phyloP scores from a whole-genome alignment of 2,329 filamentous ascomycete genomes.

The Microsporum audouinii region DNA sequence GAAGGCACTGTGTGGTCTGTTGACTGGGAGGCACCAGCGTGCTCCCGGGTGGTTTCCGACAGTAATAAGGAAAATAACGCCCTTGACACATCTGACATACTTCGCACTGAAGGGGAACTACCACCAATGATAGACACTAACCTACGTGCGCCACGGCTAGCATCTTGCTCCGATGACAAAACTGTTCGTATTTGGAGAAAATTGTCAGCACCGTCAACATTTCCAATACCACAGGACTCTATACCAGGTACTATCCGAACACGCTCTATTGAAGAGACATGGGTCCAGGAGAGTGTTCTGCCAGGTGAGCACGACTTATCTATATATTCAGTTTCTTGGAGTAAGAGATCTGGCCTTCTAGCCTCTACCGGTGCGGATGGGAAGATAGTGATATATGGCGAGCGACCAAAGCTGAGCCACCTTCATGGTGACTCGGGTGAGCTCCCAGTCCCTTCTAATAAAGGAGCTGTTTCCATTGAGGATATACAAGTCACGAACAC shows the following conservation, averaged over 20 bases:
- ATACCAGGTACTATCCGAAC: constrained; percentile 87
- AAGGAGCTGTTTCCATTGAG: not conserved
- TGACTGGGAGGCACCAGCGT: constrained; percentile 44
- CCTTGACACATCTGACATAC: constrained; percentile 11
- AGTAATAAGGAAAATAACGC: not conserved
- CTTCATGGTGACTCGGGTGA: constrained; percentile 8
- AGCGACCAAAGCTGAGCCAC: constrained; percentile 28
- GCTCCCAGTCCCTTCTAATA: constrained; percentile 7
- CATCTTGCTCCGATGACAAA: constrained; percentile 76
- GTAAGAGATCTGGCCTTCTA: constrained; percentile 59
- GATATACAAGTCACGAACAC: not conserved
- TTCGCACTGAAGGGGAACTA: constrained; percentile 13
- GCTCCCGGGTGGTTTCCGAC: not conserved
- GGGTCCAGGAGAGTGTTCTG: constrained; percentile 65
- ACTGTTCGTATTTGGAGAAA: constrained; percentile 71
- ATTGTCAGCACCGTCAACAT: constrained; percentile 35
- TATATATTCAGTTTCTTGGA: constrained; percentile 80
- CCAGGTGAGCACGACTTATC: constrained; percentile 67
- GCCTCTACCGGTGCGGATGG: constrained; percentile 88
- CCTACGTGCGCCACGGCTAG: constrained; percentile 44
- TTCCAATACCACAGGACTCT: constrained; percentile 34
- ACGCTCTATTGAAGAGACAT: constrained; percentile 61
- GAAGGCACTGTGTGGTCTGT: constrained; percentile 81
- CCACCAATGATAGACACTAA: not conserved
- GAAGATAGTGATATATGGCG: constrained; percentile 64